phyloP scores from a whole-genome alignment of 1,139 yeast species.

The Petasospora rhodanensis region DNA sequence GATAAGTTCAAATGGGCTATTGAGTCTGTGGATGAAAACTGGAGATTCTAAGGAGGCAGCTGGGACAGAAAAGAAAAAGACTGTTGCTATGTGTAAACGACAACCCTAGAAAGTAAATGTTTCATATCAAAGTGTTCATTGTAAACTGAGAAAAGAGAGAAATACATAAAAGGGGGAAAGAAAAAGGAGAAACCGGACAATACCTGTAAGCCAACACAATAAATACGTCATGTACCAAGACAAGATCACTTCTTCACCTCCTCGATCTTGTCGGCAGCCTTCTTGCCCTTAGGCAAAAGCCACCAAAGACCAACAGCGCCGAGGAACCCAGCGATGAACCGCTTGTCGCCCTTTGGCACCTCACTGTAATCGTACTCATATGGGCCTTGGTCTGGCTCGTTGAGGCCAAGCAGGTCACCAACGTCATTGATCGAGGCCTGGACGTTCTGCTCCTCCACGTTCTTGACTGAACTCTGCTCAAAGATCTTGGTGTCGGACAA shows the following conservation, averaged over 20 bases:
- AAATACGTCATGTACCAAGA: no score
- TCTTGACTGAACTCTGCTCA: conserved; percentile 17
- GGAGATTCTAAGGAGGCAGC: conserved; percentile 74
- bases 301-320: conserved; percentile 24
- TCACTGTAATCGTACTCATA: conserved; percentile 21
- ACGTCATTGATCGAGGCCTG: conserved; percentile 9
- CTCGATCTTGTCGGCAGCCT: no score
- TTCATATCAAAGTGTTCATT: no score
- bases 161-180: no score
- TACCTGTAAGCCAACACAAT: no score
- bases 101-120: no score
- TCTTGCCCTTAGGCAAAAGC: conserved; percentile 10
- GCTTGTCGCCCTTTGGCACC: conserved; percentile 18
- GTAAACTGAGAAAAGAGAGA: no score
- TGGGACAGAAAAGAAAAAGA: no score
- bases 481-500: conserved; percentile 22
- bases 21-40: conserved; percentile 80
- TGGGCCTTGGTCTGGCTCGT: conserved; percentile 9
- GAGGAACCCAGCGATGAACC: conserved; percentile 16
- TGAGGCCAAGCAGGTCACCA: conserved; percentile 7
- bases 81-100: no score
- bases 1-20: conserved; percentile 97
- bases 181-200: no score
- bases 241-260: conserved; percentile 1
- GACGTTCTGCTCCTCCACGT: conserved; percentile 13